These are phyloP conservation scores for Phanerodontia chrysosporium DNA, from an alignment of 768 basidiomycete genomes.

Conservation along the genomic window DNA sequence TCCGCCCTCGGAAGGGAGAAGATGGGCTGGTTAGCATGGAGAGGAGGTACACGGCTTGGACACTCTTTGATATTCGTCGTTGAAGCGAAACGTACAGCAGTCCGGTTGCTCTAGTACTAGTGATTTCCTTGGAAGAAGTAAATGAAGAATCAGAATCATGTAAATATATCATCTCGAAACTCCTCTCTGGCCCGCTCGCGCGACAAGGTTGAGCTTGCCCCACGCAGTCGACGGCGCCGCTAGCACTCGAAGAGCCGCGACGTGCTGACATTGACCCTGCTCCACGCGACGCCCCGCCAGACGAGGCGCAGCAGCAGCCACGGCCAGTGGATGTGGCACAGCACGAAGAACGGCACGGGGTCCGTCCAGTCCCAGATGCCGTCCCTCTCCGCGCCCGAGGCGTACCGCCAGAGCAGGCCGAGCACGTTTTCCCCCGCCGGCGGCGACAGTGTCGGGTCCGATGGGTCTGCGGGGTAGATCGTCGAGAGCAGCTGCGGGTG, in stretches of 20 bases:
- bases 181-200: background rate
- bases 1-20: background rate
- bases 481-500: constrained; percentile 9
- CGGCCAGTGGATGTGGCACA: constrained; percentile 5
- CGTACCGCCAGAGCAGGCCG: background rate
- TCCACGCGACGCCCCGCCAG: constrained; percentile 8
- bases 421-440: background rate
- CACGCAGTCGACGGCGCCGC: background rate
- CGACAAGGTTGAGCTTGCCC: background rate
- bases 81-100: background rate
- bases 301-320: constrained; percentile 9
- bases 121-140: constrained; percentile 1
- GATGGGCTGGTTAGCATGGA: background rate
- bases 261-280: constrained; percentile 12
- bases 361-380: constrained; percentile 11
- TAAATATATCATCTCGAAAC: constrained; percentile 4
- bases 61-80: background rate
- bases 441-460: constrained; percentile 8
- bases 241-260: constrained; percentile 12
- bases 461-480: background rate
- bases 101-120: constrained; percentile 5
- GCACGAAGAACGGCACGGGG: constrained; percentile 11
- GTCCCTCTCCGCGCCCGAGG: constrained; percentile 4
- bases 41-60: background rate
- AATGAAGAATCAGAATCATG: constrained; percentile 1